Conservation (phyloP, 208 protist genomes). For the Leishmania major region DNA sequence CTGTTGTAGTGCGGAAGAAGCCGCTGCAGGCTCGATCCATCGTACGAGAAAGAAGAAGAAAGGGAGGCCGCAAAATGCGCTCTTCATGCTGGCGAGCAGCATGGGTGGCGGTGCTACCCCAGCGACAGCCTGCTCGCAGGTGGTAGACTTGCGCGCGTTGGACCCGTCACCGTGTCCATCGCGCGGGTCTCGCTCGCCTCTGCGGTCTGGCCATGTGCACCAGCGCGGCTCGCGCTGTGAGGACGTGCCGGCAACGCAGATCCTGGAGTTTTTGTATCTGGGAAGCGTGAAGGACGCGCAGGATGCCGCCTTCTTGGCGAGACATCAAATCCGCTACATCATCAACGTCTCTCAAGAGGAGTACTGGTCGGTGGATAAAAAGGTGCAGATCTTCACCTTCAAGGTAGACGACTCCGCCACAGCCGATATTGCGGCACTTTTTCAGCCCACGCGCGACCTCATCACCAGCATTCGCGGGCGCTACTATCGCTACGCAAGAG, state of each 20-base stretch:
- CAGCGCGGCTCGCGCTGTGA: conserved; percentile 12
- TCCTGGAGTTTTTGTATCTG: conserved; percentile 84
- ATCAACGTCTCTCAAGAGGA: conserved; percentile 88
- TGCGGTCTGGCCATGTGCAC: background rate
- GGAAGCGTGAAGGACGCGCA: conserved; percentile 78
- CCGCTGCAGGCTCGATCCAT: background rate
- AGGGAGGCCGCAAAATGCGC: conserved; percentile 23
- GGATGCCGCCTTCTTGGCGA: conserved; percentile 64
- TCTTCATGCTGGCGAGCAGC: conserved; percentile 15
- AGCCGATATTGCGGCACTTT: conserved; percentile 65
- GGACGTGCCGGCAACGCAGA: conserved; percentile 51
- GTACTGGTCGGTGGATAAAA: conserved; percentile 80
- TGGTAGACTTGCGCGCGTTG: conserved; percentile 33
- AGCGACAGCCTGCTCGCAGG: conserved; percentile 8
- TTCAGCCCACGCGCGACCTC: conserved; percentile 51
- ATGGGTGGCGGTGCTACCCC: conserved; percentile 4
- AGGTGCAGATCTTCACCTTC: conserved; percentile 70
- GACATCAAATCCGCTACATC: conserved; percentile 71
- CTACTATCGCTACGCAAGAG: conserved; percentile 43
- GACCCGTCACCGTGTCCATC: conserved; percentile 14
- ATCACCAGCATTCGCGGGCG: conserved; percentile 55
- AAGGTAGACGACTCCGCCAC: conserved; percentile 64
- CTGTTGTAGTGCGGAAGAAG: background rate
- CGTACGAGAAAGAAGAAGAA: conserved; percentile 23
- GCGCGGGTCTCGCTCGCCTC: background rate